These are phyloP conservation scores for Mycena sanguinolenta DNA, from an alignment of 768 basidiomycete species.

Conservation along the genomic window DNA sequence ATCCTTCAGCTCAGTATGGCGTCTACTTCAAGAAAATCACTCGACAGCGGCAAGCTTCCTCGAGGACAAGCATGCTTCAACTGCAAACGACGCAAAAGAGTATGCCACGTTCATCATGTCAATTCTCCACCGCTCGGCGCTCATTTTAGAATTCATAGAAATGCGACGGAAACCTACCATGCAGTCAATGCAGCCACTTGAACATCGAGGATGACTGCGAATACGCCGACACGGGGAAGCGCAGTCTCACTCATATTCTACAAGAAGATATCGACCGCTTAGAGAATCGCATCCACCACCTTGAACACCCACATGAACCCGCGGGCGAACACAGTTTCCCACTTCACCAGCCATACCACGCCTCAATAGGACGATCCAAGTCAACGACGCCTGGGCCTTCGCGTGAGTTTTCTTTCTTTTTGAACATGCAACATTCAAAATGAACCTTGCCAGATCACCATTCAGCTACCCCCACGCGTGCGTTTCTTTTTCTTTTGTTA, in stretches of 20 bases:
- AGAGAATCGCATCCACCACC: neutral
- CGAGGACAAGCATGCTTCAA: constrained; percentile 29
- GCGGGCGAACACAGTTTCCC: neutral
- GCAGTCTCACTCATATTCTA: constrained; percentile 7
- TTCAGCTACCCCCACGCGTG: constrained; percentile 2
- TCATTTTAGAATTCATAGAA: neutral
- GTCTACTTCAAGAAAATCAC: constrained; percentile 11
- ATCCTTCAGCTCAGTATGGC: constrained; percentile 6
- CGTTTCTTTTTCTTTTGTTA: neutral
- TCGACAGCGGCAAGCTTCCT: constrained; percentile 22
- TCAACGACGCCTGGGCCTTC: constrained; percentile 6
- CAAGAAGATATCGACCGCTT: constrained; percentile 20
- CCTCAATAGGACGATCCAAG: neutral
- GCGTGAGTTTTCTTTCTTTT: neutral
- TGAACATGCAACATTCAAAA: neutral
- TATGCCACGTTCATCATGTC: neutral
- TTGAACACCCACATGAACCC: neutral
- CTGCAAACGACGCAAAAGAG: constrained; percentile 23
- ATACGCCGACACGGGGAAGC: constrained; percentile 19
- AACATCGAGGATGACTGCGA: constrained; percentile 27
- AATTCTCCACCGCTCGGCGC: neutral
- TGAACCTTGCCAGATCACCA: neutral
- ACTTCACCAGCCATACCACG: constrained; percentile 11
- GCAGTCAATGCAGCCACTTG: constrained; percentile 24
- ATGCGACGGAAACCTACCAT: constrained; percentile 28